Base-by-base conservation (phyloP, 805 yeast species). In the Candida stauntonica region DNA sequence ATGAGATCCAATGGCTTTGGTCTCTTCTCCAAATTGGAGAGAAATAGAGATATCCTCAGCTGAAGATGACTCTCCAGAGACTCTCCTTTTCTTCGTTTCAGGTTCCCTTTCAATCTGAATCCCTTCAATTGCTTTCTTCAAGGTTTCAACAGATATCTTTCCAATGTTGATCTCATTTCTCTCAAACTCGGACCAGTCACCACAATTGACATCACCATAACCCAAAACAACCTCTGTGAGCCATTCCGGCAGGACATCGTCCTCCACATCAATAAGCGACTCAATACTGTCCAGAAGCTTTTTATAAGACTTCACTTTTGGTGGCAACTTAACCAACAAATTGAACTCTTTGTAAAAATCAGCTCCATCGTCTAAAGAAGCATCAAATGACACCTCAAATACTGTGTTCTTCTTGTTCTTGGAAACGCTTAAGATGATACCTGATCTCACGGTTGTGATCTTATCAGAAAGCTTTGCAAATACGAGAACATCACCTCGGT, bases 211-310 rank as follows among this genome's bases (percentile, higher is more conserved):
- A 29, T 46, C 48, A 3, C 66, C 67, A 46, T 50, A 59, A 3
- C 66, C 68, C 24, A 67, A 31, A 18, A 65, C 43, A 14, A 44
- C 33, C 20, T 62, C 62, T 7, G 42, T 27, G 0, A 67, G 35
- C 72, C 72, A 67, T 1, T 50, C 54, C 1, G 69, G 70, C 0
- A 64, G 26, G 4, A 23, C 15, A 32, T 30, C 23, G 29, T 46
- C 36, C 27, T 31, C 12, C 4, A 20, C 7, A 32, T 39, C 20
- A 38, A 41, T 9, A 13, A 42, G 24, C 19, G 46, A 13, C 30
- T 30, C 11, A 9, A 42, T 36, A 3, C 28, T 4, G 17, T 38
- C 12, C 9, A 48, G 28, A 1, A 17, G 11, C 3, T 11, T 17
- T 14, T 28, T 7, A 20, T 29, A 42, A 3, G 16, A 13, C n/a